Evolutionary conservation across 352 stramenopile genomes (phyloP).

Genomic region (Thraustochytrium sp.): DNA sequence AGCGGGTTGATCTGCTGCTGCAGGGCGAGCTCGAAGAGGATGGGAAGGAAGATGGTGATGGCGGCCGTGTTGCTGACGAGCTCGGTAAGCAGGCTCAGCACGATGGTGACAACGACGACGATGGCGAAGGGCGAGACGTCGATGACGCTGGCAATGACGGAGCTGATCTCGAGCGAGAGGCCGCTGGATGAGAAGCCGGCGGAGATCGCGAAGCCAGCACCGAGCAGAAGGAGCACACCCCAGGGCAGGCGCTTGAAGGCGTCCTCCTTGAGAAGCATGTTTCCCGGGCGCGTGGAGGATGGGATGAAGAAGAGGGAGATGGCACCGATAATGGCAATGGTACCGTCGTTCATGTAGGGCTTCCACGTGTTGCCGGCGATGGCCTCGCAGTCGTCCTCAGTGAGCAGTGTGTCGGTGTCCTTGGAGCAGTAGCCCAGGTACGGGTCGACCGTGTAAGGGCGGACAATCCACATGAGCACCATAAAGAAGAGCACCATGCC

Average conservation of each 20-base stretch:
- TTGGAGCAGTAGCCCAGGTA: not conserved
- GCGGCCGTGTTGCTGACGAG: conserved; percentile 2
- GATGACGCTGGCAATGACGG: not conserved
- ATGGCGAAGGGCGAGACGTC: not conserved
- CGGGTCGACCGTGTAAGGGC: not conserved
- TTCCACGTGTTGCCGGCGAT: not conserved
- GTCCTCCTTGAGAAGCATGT: not conserved
- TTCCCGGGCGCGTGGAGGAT: not conserved
- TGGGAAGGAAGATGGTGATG: not conserved
- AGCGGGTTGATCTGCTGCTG: not conserved
- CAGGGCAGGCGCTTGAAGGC: not conserved
- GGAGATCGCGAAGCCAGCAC: not conserved
- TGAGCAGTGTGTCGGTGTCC: not conserved
- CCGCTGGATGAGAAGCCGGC: not conserved
- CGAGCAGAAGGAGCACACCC: not conserved
- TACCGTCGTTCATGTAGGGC: not conserved
- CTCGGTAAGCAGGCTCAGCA: not conserved
- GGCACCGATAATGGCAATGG: not conserved
- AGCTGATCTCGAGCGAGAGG: not conserved
- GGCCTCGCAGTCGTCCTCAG: not conserved
- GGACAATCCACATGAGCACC: not conserved
- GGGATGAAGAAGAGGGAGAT: conserved; percentile 11
- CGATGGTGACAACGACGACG: not conserved
- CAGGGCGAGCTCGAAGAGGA: not conserved
- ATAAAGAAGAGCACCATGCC: not conserved